phyloP scores from a whole-genome alignment of 2,329 filamentous ascomycete genomes.

The Alternaria panax region DNA sequence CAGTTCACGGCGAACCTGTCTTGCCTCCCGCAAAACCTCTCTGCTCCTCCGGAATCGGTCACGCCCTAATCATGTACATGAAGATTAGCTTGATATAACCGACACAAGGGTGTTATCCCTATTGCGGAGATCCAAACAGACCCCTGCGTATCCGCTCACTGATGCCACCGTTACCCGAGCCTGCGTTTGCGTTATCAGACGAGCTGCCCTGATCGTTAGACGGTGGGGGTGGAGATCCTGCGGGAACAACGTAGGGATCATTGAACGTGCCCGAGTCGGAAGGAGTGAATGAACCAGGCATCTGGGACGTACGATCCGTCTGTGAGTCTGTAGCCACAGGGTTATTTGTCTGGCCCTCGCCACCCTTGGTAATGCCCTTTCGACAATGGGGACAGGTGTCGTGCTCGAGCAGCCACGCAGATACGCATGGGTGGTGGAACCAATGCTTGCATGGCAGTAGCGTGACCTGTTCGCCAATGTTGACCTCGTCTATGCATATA shows the following conservation, averaged over 20 bases:
- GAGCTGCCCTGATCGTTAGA: slow-evolving; percentile 6
- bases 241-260: slow-evolving; percentile 31
- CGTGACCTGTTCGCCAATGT: slow-evolving; percentile 74
- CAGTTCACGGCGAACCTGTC: background rate
- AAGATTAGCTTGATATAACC: slow-evolving; percentile 8
- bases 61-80: slow-evolving; percentile 1
- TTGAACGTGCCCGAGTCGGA: slow-evolving; percentile 26
- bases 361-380: slow-evolving; percentile 56
- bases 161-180: slow-evolving; percentile 27
- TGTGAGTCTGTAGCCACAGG: slow-evolving; percentile 6
- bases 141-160: slow-evolving; percentile 44
- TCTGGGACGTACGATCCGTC: slow-evolving; percentile 22
- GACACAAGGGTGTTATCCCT: slow-evolving; percentile 12
- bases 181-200: slow-evolving; percentile 20
- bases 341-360: slow-evolving; percentile 27
- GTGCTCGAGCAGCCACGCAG: slow-evolving; percentile 85
- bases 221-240: slow-evolving; percentile 17
- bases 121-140: slow-evolving; percentile 42
- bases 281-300: slow-evolving; percentile 42
- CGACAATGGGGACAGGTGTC: slow-evolving; percentile 90
- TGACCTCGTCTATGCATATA: slow-evolving; percentile 90
- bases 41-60: slow-evolving; percentile 7
- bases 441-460: slow-evolving; percentile 88
- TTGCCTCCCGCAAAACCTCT: slow-evolving; percentile 5
- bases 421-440: slow-evolving; percentile 87